Base-by-base conservation (phyloP, 129 eudicot genomes). In the Artemisia argyi region DNA sequence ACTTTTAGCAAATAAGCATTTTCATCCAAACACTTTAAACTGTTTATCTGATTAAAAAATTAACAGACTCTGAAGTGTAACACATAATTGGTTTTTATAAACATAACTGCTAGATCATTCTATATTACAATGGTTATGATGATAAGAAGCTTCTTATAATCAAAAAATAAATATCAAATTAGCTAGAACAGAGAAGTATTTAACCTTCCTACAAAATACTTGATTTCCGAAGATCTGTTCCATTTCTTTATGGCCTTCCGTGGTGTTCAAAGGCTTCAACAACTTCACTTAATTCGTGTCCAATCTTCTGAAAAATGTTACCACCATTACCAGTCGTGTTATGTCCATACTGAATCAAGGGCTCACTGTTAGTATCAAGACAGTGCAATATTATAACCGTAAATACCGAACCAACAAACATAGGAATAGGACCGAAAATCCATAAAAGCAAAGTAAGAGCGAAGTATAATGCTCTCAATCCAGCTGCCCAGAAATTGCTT, bases 401-500 rank as follows among this genome's bases (percentile, higher is more conserved):
- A 8, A 46, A 19, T 22, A 89, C 50, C 1, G 90, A 85, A 46
- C 90, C 79, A 74, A 80, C 85, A 71, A 87, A 72, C 98, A 92
- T 92, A 2, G 98, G 95, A 11, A 92, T 92, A 2, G 98, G 98
- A 42, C 96, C 96, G n/a, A 93, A 93, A 17, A 85, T 78, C 96
- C 96, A 93, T 24, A 89, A 42, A 50, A 89, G 39, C 78, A 89
- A 74, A 55, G 81, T 81, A 24, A 78, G 51, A 2, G 92, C 95
- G n/a, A 93, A 81, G 69, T 89, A 85, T 28, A 89, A 83, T 24
- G 91, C 85, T 55, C 97, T 73, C 68, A 89, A 60, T 7, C 97
- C 97, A n/a, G 81, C 39, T 0, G 82, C 59, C 89, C 89, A 85
- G 76, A 79, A 93, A 50, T 83, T 82, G 54, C 92, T 81, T n/a